Evolutionary conservation across 2,329 filamentous ascomycete species (phyloP).

Genomic region (Exophiala aquamarina): DNA sequence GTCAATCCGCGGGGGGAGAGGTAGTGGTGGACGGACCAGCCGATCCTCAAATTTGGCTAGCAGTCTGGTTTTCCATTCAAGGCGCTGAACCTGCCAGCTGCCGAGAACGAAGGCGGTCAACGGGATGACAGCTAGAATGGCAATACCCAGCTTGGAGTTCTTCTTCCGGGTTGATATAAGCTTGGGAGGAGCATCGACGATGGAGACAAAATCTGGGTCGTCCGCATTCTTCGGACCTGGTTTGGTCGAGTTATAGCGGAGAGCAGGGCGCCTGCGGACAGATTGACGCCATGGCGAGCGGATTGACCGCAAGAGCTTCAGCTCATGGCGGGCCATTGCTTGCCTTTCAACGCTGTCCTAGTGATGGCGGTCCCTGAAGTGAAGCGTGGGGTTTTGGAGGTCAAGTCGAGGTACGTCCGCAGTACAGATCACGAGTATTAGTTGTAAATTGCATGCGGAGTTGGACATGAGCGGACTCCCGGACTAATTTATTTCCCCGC

Average conservation of each 20-base stretch:
- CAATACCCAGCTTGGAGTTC: slow-evolving; percentile 48
- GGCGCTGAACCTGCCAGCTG: slow-evolving; percentile 91
- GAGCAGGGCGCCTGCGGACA: not conserved
- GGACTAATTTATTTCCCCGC: no score
- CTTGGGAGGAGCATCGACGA: slow-evolving; percentile 80
- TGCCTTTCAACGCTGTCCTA: no score
- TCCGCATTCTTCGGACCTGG: slow-evolving; percentile 51
- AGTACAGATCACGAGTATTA: no score
- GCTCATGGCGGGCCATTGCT: slow-evolving; percentile 16
- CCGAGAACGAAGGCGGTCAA: slow-evolving; percentile 87
- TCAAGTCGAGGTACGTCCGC: no score
- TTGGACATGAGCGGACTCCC: no score
- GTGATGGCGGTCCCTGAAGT: not conserved
- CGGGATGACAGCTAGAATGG: slow-evolving; percentile 70
- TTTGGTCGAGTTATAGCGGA: slow-evolving; percentile 3
- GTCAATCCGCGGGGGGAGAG: slow-evolving; percentile 80
- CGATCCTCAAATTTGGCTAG: slow-evolving; percentile 92
- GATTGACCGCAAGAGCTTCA: slow-evolving; percentile 13
- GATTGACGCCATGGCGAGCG: not conserved
- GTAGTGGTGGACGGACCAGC: slow-evolving; percentile 78
- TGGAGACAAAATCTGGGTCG: slow-evolving; percentile 76
- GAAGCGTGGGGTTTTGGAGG: no score
- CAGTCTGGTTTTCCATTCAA: slow-evolving; percentile 91
- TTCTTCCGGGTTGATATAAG: slow-evolving; percentile 72
- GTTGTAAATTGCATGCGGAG: no score